Evolutionary conservation across 1,284 basidiomycete species (phyloP), one percentile per base, ranked within the genome.

Genomic region (Pseudozyma hubeiensis): DNA sequence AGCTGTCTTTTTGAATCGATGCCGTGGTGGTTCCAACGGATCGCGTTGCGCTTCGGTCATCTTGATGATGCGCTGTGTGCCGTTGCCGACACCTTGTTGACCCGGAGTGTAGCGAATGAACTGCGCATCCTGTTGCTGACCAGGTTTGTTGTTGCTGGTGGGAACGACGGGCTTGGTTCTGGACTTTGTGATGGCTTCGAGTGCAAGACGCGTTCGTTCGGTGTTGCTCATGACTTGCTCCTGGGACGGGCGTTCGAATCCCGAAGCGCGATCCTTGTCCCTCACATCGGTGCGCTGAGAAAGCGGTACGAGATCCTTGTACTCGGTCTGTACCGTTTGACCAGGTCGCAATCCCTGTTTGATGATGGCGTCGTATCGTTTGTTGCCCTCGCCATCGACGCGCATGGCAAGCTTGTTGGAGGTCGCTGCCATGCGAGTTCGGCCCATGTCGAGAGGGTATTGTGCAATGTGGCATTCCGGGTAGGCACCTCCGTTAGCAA

Each of bases 1-100:
- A 5, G 97, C 96, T 64, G 98, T 94, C 87, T 99, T 99, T 87
- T 97, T 97, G 85, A 97, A 93, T 84, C 97, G 97, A 88, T 98
- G 99, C 46, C 93, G 88, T 7, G 96, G 93, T 7, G 97, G 97
- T 85, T 98, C 96, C 57, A 99, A 86, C 1, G 97, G 97, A 85
- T 99, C 97, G 86, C 99, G 96, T 9, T 70, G 79, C 7, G 60
- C 78, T 53, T 83, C 80, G 30, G 94, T 91, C 94, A 99, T 97
- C 85, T 99, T 98, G 86, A 99, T 98, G 79, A 99, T 97, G 52
- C 97, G 88, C 85, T 99, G 97, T 85, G 94, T 92, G 74, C 94
- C 86, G 7, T 87, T 89, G 40, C 87, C 88, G 11, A 49, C 64
- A 79, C 93, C 92, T 29, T 85, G 83, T 77, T 93, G 91, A 3